Evolutionary conservation across 345 rosid genomes (phyloP), one percentile per base, ranked within the genome.

Genomic region (Syzygium grande): DNA sequence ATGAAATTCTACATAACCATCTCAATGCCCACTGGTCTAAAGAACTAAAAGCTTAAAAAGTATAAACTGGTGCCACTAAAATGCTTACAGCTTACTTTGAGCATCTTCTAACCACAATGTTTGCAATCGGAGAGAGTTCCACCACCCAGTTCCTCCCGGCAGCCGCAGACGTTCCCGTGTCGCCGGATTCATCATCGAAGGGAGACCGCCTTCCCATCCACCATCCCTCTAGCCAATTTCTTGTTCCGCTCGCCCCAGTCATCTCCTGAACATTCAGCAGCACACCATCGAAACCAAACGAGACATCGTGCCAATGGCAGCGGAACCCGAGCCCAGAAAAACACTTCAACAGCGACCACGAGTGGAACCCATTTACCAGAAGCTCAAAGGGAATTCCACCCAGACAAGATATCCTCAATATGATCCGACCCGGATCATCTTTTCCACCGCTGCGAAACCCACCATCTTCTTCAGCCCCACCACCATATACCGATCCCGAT

Each of bases 41-140:
- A 73, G 25, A 73, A 73, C 46, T 34, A 73, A 34, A 34, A 9
- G 80, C 23, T 73, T 73, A 5, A 34, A 30, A 73, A 34, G 80
- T 73, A 34, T 2, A 68, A 30, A 68, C 12, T 17, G n/a, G 23
- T 27, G 59, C 49, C 27, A n/a, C 46, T 53, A 84, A 52, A 84
- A 52, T 38, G 13, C 80, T 34, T 4, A 73, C 27, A 53, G 65
- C 98, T 92, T 94, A 97, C 99, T 95, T 94, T 52, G 97, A 95
- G 90, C 98, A 97, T 90, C 96, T 94, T 65, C 97, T 97, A 52
- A 96, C 98, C 89, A 97, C 91, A 17, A 95, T 87, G 91, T 97
- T 96, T 12, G 99, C 97, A 13, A 93, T 63, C 5, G 98, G 94
- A 89, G 99, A 96, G 84, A 97, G 96, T 93, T 94, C 98, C n/a